Evolutionary conservation across 75 land plant genomes (phyloP), one percentile per base, ranked within the genome.

Genomic region (Cupressus sempervirens): DNA sequence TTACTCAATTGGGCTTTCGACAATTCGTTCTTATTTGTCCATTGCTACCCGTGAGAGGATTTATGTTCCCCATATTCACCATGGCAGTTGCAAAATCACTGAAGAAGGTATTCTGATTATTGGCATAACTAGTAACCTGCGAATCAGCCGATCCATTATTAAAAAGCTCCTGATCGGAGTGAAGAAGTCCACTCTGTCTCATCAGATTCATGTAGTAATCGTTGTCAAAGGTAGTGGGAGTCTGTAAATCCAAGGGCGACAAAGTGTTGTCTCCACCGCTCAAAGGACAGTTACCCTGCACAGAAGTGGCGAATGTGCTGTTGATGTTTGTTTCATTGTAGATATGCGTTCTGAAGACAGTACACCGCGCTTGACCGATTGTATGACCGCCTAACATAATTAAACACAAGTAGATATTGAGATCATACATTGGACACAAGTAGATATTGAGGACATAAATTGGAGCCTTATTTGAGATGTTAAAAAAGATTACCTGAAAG

Each of bases 401-500:
- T 50, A 50, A 50, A 50, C 52, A 50, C 10, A 50, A 50, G 14
- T 50, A 50, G 13, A 50, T 9, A 12, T 50, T 50, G 11, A 50
- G 52, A 0, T 23, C 7, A 20, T 0, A 62, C 4, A 6, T 20
- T 5, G 67, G 67, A 62, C 52, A 50, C 10, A 50, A 50, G 14
- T 50, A 50, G 13, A 50, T 9, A 12, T 50, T 50, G 11, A 50
- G 52, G 1, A 23, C 7, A 20, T 0, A 62, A 23, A 6, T 20
- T 5, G 67, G 67, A 62, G 5, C 1, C 8, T 62, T 23, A 56
- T 20, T 4, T 56, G 4, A n/a, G 6, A 62, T 62, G 26, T 62
- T 23, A 0, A 62, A 62, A 62, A n/a, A n/a, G n/a, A 62, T 62
- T 82, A 89, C 90, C 90, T 41, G 84, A 85, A 32, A 90, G 85